Conservation (phyloP, 2,329 filamentous ascomycete genomes). For the Colletotrichum endophyticum region DNA sequence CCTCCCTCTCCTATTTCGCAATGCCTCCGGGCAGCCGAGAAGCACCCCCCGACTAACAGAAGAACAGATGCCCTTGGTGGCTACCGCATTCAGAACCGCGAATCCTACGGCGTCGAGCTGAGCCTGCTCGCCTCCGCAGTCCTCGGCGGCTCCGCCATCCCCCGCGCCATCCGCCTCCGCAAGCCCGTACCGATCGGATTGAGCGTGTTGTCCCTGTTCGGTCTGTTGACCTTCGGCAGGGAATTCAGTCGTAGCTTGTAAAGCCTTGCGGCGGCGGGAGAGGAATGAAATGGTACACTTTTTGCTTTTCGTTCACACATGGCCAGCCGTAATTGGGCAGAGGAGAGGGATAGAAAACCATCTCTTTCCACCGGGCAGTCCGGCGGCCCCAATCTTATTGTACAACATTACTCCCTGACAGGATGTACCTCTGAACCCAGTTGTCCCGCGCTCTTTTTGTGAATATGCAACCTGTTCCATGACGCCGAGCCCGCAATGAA, state of each 20-base stretch:
- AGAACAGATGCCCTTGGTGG: constrained; percentile 75
- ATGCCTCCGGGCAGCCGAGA: background rate
- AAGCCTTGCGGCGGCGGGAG: constrained; percentile 1
- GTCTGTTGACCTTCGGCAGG: constrained; percentile 79
- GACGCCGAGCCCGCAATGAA: background rate
- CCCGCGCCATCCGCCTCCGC: constrained; percentile 79
- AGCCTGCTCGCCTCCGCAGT: constrained; percentile 88
- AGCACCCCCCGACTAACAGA: background rate
- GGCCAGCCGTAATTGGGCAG: background rate
- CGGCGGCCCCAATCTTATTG: background rate
- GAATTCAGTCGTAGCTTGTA: constrained; percentile 58
- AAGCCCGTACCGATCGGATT: constrained; percentile 87
- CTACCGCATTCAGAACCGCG: constrained; percentile 75
- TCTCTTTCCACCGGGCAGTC: background rate
- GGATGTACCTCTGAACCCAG: background rate
- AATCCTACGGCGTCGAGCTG: constrained; percentile 85
- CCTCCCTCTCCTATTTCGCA: background rate
- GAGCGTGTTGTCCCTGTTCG: constrained; percentile 79
- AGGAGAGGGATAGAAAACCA: background rate
- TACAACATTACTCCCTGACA: background rate
- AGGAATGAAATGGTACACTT: background rate
- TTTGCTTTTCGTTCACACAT: background rate
- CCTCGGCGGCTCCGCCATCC: constrained; percentile 83
- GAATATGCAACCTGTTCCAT: background rate
- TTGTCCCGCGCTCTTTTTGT: background rate